These are phyloP conservation scores for Histomonas meleagridis DNA, from an alignment of 208 protist genomes.

Conservation along the genomic window DNA sequence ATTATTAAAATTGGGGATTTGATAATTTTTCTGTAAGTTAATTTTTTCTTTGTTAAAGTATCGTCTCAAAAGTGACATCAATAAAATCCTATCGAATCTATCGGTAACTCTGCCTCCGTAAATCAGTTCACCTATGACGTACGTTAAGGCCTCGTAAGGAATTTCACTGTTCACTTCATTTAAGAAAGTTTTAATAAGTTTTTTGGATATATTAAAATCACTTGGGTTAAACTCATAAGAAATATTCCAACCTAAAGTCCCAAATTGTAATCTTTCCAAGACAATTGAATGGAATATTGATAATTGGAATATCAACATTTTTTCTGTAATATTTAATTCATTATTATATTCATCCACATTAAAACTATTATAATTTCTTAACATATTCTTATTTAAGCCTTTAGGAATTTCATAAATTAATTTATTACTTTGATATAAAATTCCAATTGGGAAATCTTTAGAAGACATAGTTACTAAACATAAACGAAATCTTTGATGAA, in stretches of 20 bases:
- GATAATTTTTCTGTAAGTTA: not conserved
- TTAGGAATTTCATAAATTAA: slow-evolving; percentile 92
- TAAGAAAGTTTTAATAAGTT: slow-evolving; percentile 89
- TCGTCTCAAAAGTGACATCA: slow-evolving; percentile 72
- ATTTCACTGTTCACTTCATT: slow-evolving; percentile 59
- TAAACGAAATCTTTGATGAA: slow-evolving; percentile 73
- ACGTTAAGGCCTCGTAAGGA: slow-evolving; percentile 90
- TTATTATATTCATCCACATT: slow-evolving; percentile 78
- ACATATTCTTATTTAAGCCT: slow-evolving; percentile 84
- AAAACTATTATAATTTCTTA: slow-evolving; percentile 50
- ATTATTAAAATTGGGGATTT: not conserved
- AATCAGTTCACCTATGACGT: slow-evolving; percentile 97
- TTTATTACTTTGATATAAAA: slow-evolving; percentile 88
- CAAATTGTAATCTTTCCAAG: slow-evolving; percentile 90
- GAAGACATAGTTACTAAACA: slow-evolving; percentile 82
- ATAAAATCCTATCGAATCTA: slow-evolving; percentile 86
- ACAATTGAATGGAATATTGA: slow-evolving; percentile 93
- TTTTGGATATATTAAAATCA: slow-evolving; percentile 82
- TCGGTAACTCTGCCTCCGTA: slow-evolving; percentile 98
- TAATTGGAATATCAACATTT: slow-evolving; percentile 87
- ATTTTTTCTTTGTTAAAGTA: not conserved
- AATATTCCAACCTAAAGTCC: slow-evolving; percentile 84
- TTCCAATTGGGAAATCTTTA: slow-evolving; percentile 71
- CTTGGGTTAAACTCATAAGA: slow-evolving; percentile 89
- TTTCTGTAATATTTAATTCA: slow-evolving; percentile 81